Evolutionary conservation across 1,284 basidiomycete species (phyloP), one percentile per base, ranked within the genome.

Genomic region (Trametes polyzona): DNA sequence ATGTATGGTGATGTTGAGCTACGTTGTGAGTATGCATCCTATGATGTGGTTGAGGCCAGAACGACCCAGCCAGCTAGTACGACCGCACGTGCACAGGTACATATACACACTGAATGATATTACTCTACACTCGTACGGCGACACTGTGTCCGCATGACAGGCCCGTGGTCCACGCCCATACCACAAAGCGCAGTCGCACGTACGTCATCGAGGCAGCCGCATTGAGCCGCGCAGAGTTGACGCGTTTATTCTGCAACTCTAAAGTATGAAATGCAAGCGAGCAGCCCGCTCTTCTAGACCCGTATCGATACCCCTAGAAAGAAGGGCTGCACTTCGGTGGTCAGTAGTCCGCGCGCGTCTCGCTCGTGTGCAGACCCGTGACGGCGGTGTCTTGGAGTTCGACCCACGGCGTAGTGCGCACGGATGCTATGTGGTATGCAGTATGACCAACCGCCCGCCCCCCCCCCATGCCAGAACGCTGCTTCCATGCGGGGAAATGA

Each of bases 211-310:
- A 9, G 11, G 4, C 33, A 12, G 33, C 21, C n/a, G n/a, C n/a
- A n/a, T n/a, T n/a, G n/a, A n/a, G n/a, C n/a, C n/a, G n/a, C n/a
- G n/a, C n/a, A n/a, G n/a, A n/a, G n/a, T n/a, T n/a, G n/a, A n/a
- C n/a, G n/a, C n/a, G n/a, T n/a, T n/a, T n/a, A n/a, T n/a, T n/a
- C n/a, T n/a, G n/a, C 17, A 52, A 52, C 50, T 42, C 50, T 44
- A 44, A 52, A 44, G 50, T 21, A 44, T 35, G 30, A 30, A 49
- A 14, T 40, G 47, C 47, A 40, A 19, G 26, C 47, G 47, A 6
- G 19, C 26, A 17, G 30, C 7, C 12, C 10, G 17, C 17, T 8
- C n/a, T 12, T 32, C 17, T 23, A 16, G 27, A 27, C 39, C n/a
- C n/a, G n/a, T n/a, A n/a, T n/a, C n/a, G n/a, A n/a, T n/a, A n/a